Evolutionary conservation across 2,329 filamentous ascomycete species (phyloP).

Genomic region (Bretziella fagacearum): DNA sequence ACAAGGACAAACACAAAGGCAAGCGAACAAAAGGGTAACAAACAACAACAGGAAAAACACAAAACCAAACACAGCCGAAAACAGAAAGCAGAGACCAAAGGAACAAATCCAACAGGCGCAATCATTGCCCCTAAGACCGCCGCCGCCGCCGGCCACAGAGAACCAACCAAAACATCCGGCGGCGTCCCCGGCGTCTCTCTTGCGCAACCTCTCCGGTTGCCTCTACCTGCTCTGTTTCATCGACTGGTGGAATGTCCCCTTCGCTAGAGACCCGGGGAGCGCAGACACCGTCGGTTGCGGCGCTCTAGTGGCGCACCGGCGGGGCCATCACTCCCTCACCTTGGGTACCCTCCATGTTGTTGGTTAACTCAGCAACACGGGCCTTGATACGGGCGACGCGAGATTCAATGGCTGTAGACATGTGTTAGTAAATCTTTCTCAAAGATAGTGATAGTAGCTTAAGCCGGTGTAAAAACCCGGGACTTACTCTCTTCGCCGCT

Average conservation of each 20-base stretch:
- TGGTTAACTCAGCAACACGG: conserved; percentile 83
- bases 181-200: neutral
- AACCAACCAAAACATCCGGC: neutral
- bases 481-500: conserved; percentile 84
- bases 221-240: neutral
- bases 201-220: neutral
- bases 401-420: conserved; percentile 67
- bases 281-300: conserved; percentile 1
- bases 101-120: no score
- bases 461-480: neutral
- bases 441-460: neutral
- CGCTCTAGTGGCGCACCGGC: conserved; percentile 16
- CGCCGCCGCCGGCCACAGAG: neutral
- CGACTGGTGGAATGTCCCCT: neutral
- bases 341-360: conserved; percentile 50
- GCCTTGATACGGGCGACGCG: conserved; percentile 96
- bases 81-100: no score
- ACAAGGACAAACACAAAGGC: conserved; percentile 10
- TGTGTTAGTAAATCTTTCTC: conserved; percentile 17
- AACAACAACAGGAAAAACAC: no score
- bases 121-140: neutral
- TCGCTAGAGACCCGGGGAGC: neutral
- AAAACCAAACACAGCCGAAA: no score
- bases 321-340: conserved; percentile 24
- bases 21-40: neutral